A percentile compares a stretch with the other conserved stretches of the same genome.
Evolutionary conservation across 139 green algal genomes (phyloP).

Genomic region (Asterochloris erici): DNA sequence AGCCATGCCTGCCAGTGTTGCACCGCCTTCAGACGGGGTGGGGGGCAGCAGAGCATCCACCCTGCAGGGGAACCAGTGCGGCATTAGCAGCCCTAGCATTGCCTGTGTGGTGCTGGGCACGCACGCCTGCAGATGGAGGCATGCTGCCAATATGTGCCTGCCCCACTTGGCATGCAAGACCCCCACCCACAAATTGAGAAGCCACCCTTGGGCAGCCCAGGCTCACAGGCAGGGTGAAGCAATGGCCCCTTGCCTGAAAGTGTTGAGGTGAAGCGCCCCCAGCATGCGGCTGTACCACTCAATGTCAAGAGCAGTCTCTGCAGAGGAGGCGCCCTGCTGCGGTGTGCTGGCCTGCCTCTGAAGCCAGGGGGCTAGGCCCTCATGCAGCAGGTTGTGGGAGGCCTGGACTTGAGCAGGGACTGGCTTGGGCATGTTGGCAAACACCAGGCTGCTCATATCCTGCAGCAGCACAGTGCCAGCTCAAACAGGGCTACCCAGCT

Average conservation of each 20-base stretch:
- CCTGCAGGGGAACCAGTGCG: background rate
- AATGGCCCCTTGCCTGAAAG: conserved; percentile 25
- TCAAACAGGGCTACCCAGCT: no score
- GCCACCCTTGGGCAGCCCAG: background rate
- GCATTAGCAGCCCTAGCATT: background rate
- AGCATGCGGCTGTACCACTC: conserved; percentile 32
- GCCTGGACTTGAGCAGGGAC: no score
- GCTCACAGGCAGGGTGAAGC: background rate
- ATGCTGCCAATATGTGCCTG: background rate
- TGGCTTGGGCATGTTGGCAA: no score
- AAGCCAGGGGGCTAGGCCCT: no score
- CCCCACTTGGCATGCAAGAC: background rate
- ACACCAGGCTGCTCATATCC: no score
- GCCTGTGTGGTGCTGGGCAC: background rate
- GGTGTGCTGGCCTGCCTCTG: no score
- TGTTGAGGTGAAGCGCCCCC: conserved; percentile 44
- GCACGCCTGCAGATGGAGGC: background rate
- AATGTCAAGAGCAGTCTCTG: background rate
- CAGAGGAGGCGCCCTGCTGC: background rate
- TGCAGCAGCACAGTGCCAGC: no score
- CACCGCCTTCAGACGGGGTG: background rate
- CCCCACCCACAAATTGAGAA: background rate
- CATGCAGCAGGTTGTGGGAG: no score
- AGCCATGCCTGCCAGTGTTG: conserved; percentile 3
- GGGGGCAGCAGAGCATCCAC: conserved; percentile 33